Evolutionary conservation across 2,329 filamentous ascomycete genomes (phyloP).

Genomic region (Trichoderma pleuroti): DNA sequence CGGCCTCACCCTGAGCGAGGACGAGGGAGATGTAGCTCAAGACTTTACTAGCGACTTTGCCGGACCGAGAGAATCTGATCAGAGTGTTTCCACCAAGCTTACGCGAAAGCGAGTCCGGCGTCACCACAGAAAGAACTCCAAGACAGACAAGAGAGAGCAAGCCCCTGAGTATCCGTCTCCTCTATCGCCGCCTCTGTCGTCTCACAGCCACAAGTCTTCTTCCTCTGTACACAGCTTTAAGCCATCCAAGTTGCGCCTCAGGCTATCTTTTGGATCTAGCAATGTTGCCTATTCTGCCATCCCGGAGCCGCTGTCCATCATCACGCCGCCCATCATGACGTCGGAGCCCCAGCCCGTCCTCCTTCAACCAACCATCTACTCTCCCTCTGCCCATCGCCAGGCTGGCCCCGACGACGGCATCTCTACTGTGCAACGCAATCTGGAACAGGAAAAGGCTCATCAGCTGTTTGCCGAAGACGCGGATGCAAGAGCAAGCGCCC

Average conservation of each 20-base stretch:
- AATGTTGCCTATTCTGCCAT: slow-evolving; percentile 26
- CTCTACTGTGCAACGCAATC: slow-evolving; percentile 55
- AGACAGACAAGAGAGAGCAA: slow-evolving; percentile 26
- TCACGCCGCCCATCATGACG: slow-evolving; percentile 50
- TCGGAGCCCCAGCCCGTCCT: slow-evolving; percentile 50
- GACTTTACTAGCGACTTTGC: slow-evolving; percentile 35
- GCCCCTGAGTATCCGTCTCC: slow-evolving; percentile 18
- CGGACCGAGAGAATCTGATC: slow-evolving; percentile 30
- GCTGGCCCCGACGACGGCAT: slow-evolving; percentile 43
- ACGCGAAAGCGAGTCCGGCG: slow-evolving; percentile 43
- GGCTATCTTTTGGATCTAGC: slow-evolving; percentile 27
- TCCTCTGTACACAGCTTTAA: slow-evolving; percentile 26
- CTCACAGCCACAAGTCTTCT: slow-evolving; percentile 22
- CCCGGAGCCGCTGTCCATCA: slow-evolving; percentile 35
- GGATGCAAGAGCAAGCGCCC: slow-evolving; percentile 50
- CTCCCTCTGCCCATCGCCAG: slow-evolving; percentile 35
- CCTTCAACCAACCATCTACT: slow-evolving; percentile 56
- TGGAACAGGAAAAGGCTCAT: slow-evolving; percentile 54
- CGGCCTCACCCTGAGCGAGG: slow-evolving; percentile 36
- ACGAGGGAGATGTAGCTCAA: slow-evolving; percentile 32
- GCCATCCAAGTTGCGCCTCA: slow-evolving; percentile 26
- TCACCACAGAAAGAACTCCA: slow-evolving; percentile 37
- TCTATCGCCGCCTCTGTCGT: neutral
- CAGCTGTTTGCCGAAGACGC: slow-evolving; percentile 56
- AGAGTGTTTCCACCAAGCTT: slow-evolving; percentile 45